Evolutionary conservation across 768 basidiomycete genomes (phyloP), one percentile per base, ranked within the genome.

Genomic region (Suillus ampliporus): DNA sequence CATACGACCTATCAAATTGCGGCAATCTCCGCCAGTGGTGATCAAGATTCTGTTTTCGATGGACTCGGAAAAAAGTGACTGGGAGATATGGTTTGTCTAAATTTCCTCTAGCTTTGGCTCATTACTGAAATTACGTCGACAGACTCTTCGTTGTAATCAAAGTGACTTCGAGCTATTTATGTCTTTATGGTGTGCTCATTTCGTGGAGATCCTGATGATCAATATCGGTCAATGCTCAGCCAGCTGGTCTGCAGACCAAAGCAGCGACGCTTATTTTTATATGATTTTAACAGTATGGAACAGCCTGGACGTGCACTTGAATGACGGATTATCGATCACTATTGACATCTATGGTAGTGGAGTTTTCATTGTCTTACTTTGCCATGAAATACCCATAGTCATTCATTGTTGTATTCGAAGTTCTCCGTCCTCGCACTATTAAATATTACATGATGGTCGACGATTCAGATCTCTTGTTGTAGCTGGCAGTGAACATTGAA

Each of bases 61-160:
- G 61, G 15, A 48, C 37, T 14, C 5, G 28, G 50, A 50, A 50
- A 51, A 37, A 51, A n/a, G n/a, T n/a, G n/a, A n/a, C n/a, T 31
- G 23, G 21, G 23, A 34, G 28, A 46, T 58, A 38, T 50, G 61
- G 61, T 62, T 56, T 9, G 60, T 17, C 11, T 51, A 7, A 31
- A 3, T n/a, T 17, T 31, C 28, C 19, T 51, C 28, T n/a, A n/a
- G 28, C 19, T 51, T 51, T 51, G 28, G 19, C 5, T 31, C 10
- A 31, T 31, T 13, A 34, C 11, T 51, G 5, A 51, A n/a, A 5
- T 31, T n/a, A 31, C 5, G 17, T 31, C 17, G 2, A 50, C 28
- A 51, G 50, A n/a, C 28, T 31, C 31, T 34, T 31, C 48, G 10
- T 50, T 13, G 19, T n/a, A 51, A 5, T 51, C 19, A 51, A 31